Conservation (phyloP, 2,329 filamentous ascomycete genomes). For the Alternaria brassicicola region DNA sequence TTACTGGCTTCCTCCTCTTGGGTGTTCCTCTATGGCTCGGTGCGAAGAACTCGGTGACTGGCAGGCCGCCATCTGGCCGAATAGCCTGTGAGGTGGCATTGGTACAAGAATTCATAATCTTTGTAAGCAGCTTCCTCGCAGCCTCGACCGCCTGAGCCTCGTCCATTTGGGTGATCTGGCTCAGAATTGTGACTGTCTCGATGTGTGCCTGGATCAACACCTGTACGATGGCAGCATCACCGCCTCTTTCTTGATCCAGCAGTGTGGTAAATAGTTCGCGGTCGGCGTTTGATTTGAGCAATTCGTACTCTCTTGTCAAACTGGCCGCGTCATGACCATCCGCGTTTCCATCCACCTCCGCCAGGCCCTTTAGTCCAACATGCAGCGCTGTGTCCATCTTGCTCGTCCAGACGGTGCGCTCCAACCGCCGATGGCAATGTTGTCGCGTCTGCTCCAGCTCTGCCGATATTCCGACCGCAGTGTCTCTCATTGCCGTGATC, state of each 20-base stretch:
- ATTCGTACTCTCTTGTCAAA: slow-evolving; percentile 80
- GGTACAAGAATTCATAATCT: slow-evolving; percentile 77
- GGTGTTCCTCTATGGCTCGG: slow-evolving; percentile 76
- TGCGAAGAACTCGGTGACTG: slow-evolving; percentile 68
- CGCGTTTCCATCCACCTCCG: slow-evolving; percentile 67
- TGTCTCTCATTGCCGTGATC: slow-evolving; percentile 75
- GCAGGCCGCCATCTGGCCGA: slow-evolving; percentile 79
- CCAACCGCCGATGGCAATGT: slow-evolving; percentile 83
- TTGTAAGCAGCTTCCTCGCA: slow-evolving; percentile 76
- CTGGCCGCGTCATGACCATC: slow-evolving; percentile 72
- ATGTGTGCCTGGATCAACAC: slow-evolving; percentile 88
- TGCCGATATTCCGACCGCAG: slow-evolving; percentile 82
- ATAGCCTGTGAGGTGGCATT: slow-evolving; percentile 81
- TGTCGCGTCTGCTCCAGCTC: slow-evolving; percentile 91
- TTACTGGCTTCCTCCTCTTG: slow-evolving; percentile 66
- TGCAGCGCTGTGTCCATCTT: slow-evolving; percentile 85
- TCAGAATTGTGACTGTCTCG: slow-evolving; percentile 83
- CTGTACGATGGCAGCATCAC: slow-evolving; percentile 79
- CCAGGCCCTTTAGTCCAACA: slow-evolving; percentile 80
- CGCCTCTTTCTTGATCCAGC: slow-evolving; percentile 80
- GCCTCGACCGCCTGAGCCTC: slow-evolving; percentile 82
- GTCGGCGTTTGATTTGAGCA: slow-evolving; percentile 82
- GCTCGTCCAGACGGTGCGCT: slow-evolving; percentile 84
- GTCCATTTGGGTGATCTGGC: slow-evolving; percentile 79
- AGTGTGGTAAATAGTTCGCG: slow-evolving; percentile 79